Base-by-base conservation (phyloP, 805 yeast species). In the Yarrowia yakushimensis region DNA sequence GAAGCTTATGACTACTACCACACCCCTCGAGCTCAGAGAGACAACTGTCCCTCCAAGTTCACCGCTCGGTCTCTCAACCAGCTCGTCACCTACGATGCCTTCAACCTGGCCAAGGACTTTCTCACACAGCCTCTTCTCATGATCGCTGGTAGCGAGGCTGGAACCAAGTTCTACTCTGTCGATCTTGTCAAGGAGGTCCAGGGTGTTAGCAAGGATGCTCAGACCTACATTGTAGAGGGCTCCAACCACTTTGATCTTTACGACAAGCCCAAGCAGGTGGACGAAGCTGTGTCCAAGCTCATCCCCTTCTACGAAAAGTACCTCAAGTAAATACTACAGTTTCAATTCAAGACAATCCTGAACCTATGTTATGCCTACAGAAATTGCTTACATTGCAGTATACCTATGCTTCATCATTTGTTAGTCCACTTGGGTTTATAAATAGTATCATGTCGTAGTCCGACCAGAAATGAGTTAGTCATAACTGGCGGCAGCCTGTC, bases 1-100 rank as follows among this genome's bases (percentile, higher is more conserved):
- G 60, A 65, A 27, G 67, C 64, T n/a, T 33, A 22, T 39, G 65
- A 63, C 5, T 65, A 64, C 64, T 65, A 65, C 60, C 27, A 46
- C n/a, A 65, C 66, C 1, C 37, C 61, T 6, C 63, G 65, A 28
- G 64, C 65, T 17, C 39, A 33, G 34, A 12, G 55, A 13, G 34
- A 33, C 9, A 31, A 33, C 52, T n/a, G 30, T 8, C 46, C 59
- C 13, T 17, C 25, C 22, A 25, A 17, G 30, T 18, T 60, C 27
- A 33, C 59, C 2, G 31, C 10, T 36, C 43, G 60, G n/a, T 34
- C 39, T 17, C 23, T 36, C n/a, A 52, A n/a, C 25, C 45, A 36
- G 45, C 45, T 52, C 2, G 60, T 17, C 23, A 22, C 41, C 3
- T 65, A 34, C 9, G 66, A 64, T 23, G 63, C 67, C 2, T 64